Base-by-base conservation (phyloP, 2,329 filamentous ascomycete genomes). In the Reticulascus tulasneorum region DNA sequence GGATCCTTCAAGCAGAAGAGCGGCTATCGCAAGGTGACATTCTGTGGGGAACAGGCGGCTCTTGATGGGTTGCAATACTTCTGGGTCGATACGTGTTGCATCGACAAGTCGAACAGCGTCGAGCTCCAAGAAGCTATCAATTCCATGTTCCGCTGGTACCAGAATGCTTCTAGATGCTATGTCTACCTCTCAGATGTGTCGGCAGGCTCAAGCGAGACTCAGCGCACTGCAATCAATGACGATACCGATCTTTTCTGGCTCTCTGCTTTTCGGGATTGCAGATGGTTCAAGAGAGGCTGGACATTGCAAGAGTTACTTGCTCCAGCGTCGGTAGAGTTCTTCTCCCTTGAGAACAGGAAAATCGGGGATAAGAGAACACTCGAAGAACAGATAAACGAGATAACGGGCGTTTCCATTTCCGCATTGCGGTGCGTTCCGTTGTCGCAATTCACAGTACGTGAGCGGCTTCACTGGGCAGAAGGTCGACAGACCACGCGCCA, bases 101-200 rank as follows among this genome's bases (percentile, higher is more conserved):
- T 58, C 13, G 52, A 58, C 31, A 58, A 56, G 33, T 43, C 38
- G 7, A 55, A 48, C 27, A 55, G 49, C 10, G 50, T 54, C 5
- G 55, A 58, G 32, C 52, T 43, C 6, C 26, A 21, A 9, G 40
- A 38, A 25, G 35, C 40, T 6, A 39, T 43, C 20, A 43, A 38
- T 23, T 55, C 51, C 34, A 58, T 56, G 55, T 58, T 54, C 33
- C 45, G 49, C 8, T 58, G 54, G 54, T 58, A 58, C 26, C 47
- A 46, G 5, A 39, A 49, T n/a, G 47, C 54, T 2, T 22, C 24
- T 2, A 30, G 49, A 4, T 56, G 53, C 30, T 47, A 53, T 21
- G 51, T 47, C 3, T 55, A 42, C 23, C 38, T 56, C 1, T 29
- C 28, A 6, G 28, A 29, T 28, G 26, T 28, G 10, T 10, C 26